These are phyloP conservation scores for Alternaria angustiovoidea DNA, from an alignment of 2,329 filamentous ascomycete genomes.

Conservation along the genomic window DNA sequence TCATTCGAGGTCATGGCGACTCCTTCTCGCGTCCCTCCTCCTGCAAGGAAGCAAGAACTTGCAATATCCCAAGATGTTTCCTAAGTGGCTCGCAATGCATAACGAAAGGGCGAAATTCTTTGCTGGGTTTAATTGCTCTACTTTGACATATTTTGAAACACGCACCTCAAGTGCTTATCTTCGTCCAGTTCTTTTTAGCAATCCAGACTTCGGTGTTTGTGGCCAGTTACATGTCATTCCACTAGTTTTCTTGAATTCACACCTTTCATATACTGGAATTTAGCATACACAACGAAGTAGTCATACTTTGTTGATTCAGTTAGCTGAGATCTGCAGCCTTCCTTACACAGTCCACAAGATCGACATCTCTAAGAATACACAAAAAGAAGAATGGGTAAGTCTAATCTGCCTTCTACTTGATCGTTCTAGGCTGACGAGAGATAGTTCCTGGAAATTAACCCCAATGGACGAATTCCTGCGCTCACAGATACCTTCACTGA, in stretches of 20 bases:
- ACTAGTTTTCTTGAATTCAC: too few species aligned
- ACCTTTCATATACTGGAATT: neutral
- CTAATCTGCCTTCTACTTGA: neutral
- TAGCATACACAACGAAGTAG: neutral
- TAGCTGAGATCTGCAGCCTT: slow-evolving; percentile 51
- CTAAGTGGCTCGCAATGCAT: neutral
- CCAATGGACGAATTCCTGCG: slow-evolving; percentile 90
- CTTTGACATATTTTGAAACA: neutral
- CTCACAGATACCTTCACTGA: slow-evolving; percentile 78
- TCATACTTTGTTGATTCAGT: neutral
- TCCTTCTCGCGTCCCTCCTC: neutral
- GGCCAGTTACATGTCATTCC: neutral
- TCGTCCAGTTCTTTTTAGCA: neutral
- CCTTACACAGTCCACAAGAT: slow-evolving; percentile 80
- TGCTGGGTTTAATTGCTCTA: too few species aligned
- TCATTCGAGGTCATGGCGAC: neutral
- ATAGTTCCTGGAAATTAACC: slow-evolving; percentile 86
- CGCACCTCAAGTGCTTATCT: neutral
- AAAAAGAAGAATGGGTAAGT: slow-evolving; percentile 74
- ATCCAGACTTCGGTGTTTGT: neutral
- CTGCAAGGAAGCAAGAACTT: neutral
- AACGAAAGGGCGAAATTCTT: too few species aligned
- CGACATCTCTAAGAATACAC: slow-evolving; percentile 76
- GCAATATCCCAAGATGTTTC: too few species aligned
- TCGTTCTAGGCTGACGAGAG: neutral